These are phyloP conservation scores for Pseudocercospora vitis DNA, from an alignment of 2,329 filamentous ascomycete species.

Conservation along the genomic window DNA sequence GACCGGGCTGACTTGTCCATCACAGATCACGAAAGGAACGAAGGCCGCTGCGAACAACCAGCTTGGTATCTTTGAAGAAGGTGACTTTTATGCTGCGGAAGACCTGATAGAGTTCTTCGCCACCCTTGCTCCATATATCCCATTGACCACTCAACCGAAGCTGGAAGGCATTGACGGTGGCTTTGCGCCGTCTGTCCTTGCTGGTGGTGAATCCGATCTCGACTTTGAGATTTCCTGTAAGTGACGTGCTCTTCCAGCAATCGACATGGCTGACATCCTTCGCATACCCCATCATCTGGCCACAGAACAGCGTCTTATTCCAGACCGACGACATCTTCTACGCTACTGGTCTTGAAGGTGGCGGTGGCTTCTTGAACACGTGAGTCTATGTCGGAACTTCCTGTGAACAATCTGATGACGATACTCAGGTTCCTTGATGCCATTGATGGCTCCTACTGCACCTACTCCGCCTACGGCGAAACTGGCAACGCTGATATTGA, in stretches of 20 bases:
- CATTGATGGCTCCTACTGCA: slow-evolving; percentile 54
- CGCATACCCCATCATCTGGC: slow-evolving; percentile 48
- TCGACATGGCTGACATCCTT: neutral
- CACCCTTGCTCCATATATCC: slow-evolving; percentile 23
- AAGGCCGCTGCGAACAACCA: slow-evolving; percentile 41
- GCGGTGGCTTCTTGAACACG: slow-evolving; percentile 4
- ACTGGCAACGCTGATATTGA: slow-evolving; percentile 44
- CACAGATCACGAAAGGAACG: slow-evolving; percentile 33
- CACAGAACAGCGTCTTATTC: slow-evolving; percentile 47
- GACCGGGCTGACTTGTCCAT: neutral
- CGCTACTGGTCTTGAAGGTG: slow-evolving; percentile 22
- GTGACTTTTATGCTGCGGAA: slow-evolving; percentile 35
- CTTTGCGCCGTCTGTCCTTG: slow-evolving; percentile 26
- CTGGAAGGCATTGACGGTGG: slow-evolving; percentile 30
- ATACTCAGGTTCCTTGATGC: slow-evolving; percentile 44
- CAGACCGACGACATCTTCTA: slow-evolving; percentile 50
- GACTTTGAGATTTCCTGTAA: slow-evolving; percentile 8
- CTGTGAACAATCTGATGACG: too few species aligned
- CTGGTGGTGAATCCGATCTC: slow-evolving; percentile 40
- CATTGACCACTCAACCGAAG: slow-evolving; percentile 33
- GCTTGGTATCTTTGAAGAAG: slow-evolving; percentile 48
- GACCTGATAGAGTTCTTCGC: slow-evolving; percentile 38
- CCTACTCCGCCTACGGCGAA: slow-evolving; percentile 49
- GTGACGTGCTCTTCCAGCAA: neutral
- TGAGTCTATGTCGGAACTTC: neutral